Conservation (phyloP, 2,329 filamentous ascomycete species). For the Seiridium unicorne region DNA sequence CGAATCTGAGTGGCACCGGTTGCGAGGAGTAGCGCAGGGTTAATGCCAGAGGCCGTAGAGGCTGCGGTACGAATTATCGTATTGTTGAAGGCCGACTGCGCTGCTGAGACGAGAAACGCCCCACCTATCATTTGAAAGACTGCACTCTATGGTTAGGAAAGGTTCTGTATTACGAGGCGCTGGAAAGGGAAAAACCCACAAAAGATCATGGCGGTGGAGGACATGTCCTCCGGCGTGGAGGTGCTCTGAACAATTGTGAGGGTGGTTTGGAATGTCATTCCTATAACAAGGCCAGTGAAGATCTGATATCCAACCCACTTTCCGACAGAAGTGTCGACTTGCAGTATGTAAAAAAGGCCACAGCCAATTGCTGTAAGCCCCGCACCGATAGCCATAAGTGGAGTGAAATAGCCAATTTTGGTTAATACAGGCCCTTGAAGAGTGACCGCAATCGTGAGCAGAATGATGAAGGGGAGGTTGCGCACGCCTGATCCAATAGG, state of each 20-base stretch:
- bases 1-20: neutral
- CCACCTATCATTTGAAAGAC: neutral
- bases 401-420: conserved; percentile 42
- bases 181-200: neutral
- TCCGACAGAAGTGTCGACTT: conserved; percentile 26
- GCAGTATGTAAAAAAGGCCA: conserved; percentile 40
- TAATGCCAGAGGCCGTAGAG: neutral
- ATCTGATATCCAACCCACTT: conserved; percentile 41
- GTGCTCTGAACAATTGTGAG: neutral
- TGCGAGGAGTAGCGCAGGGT: neutral
- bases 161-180: neutral
- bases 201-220: neutral
- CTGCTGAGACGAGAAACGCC: neutral
- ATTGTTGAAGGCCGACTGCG: neutral
- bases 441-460: conserved; percentile 37
- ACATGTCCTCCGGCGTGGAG: neutral
- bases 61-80: neutral
- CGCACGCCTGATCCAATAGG: conserved; percentile 41
- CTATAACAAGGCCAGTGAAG: conserved; percentile 30
- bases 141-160: neutral
- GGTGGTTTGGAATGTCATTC: neutral
- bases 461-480: conserved; percentile 38
- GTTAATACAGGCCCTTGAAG: conserved; percentile 34
- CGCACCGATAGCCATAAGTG: conserved; percentile 37
- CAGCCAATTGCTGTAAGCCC: conserved; percentile 35